These are phyloP conservation scores for Coniochaeta hoffmannii DNA, from an alignment of 2,329 filamentous ascomycete species.

Conservation along the genomic window DNA sequence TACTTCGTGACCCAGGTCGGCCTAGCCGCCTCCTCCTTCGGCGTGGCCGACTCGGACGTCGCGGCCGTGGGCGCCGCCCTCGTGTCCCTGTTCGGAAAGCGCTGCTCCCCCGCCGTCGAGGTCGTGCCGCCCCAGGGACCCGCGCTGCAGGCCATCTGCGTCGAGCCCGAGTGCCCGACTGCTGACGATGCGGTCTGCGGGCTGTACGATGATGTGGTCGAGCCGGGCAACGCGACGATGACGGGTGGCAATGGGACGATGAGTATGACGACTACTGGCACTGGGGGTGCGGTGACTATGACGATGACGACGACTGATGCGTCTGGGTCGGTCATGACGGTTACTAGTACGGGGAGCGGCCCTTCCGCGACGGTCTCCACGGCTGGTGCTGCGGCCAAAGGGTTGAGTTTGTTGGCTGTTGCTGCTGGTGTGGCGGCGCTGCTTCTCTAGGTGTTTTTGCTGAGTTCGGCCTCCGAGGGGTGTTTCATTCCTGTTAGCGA, in stretches of 20 bases:
- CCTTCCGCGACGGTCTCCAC: not conserved
- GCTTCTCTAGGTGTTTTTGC: too few relatives aligned
- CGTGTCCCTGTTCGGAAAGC: constrained; percentile 40
- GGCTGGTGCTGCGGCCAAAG: not conserved
- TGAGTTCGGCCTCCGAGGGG: too few relatives aligned
- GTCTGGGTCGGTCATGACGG: not conserved
- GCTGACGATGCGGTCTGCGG: constrained; percentile 37
- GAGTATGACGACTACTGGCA: constrained; percentile 2
- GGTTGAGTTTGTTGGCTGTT: constrained; percentile 3
- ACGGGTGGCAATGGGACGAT: not conserved
- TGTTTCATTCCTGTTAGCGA: too few relatives aligned
- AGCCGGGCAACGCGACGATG: constrained; percentile 7
- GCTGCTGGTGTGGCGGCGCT: constrained; percentile 3
- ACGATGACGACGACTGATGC: not conserved
- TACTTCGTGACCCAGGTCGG: constrained; percentile 55
- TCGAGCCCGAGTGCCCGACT: constrained; percentile 39
- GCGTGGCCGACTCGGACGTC: constrained; percentile 47
- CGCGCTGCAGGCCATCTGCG: constrained; percentile 50
- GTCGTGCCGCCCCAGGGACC: constrained; percentile 36
- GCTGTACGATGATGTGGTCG: constrained; percentile 28
- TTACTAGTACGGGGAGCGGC: not conserved
- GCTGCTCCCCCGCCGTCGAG: constrained; percentile 37
- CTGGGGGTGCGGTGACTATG: not conserved
- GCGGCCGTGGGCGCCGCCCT: constrained; percentile 39
- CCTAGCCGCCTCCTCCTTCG: constrained; percentile 48